phyloP scores from a whole-genome alignment of 495 filamentous ascomycete genomes.

The Penicillium odoratum region DNA sequence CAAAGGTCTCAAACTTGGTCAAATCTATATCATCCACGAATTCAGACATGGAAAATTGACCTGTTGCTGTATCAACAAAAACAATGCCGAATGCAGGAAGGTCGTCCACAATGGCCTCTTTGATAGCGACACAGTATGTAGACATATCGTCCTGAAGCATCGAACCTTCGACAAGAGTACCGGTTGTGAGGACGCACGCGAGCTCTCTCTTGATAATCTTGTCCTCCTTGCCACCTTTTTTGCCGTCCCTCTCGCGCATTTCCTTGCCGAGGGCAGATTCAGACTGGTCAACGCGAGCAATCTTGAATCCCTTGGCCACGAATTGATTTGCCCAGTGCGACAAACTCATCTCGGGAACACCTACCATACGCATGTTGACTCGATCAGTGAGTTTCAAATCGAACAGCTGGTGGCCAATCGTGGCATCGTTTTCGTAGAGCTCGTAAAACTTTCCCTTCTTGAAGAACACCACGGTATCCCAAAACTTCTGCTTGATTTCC shows the following conservation, averaged over 20 bases:
- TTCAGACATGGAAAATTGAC: conserved; percentile 88
- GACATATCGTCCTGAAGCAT: conserved; percentile 99
- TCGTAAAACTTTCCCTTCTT: conserved; percentile 99
- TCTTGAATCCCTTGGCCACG: conserved; percentile 91
- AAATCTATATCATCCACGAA: conserved; percentile 91
- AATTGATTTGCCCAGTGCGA: conserved; percentile 94
- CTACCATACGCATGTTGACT: conserved; percentile 99
- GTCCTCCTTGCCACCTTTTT: conserved; percentile 63
- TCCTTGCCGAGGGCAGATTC: conserved; percentile 96
- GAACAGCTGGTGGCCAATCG: conserved; percentile 94
- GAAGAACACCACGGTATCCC: conserved; percentile 98
- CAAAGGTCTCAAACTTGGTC: conserved; percentile 97
- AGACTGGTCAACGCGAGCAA: conserved; percentile 93
- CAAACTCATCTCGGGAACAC: conserved; percentile 86
- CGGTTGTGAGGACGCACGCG: conserved; percentile 83
- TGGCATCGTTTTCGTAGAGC: conserved; percentile 97
- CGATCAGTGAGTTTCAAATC: conserved; percentile 97
- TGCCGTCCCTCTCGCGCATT: conserved; percentile 85
- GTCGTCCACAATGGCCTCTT: conserved; percentile 76
- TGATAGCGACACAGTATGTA: conserved; percentile 94
- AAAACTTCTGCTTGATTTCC: conserved; percentile 98
- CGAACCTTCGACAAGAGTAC: conserved; percentile 89
- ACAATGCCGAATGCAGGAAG: conserved; percentile 85
- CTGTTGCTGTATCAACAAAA: conserved; percentile 95
- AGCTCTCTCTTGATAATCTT: conserved; percentile 94